These are phyloP conservation scores for Oryza officinalis DNA, from an alignment of 176 grass and related monocot species.

Conservation along the genomic window DNA sequence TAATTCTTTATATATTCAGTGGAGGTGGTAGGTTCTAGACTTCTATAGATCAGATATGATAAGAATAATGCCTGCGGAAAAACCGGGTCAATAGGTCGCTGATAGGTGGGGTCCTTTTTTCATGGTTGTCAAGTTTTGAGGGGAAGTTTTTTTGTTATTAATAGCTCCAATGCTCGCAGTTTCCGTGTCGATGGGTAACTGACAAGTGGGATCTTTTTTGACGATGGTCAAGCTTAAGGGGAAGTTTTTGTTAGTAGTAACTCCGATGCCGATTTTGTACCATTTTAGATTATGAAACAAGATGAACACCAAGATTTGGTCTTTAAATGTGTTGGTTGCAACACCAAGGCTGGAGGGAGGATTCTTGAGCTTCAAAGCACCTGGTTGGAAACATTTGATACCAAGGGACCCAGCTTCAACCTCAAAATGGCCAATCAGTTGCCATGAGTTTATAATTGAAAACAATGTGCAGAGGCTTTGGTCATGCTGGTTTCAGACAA, in stretches of 20 bases:
- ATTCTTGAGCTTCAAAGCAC: conserved; percentile 14
- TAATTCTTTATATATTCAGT: conserved; percentile 24
- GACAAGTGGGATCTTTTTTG: not conserved
- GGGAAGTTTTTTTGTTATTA: not conserved
- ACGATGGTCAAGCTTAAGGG: not conserved
- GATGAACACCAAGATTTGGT: not conserved
- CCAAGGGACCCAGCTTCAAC: conserved; percentile 9
- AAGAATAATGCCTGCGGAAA: not conserved
- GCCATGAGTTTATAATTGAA: not conserved
- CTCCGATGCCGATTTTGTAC: not conserved
- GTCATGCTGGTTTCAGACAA: not conserved
- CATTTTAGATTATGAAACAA: not conserved
- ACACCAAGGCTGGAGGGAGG: conserved; percentile 22
- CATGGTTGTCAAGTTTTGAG: not conserved
- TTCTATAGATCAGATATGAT: not conserved
- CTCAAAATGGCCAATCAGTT: not conserved
- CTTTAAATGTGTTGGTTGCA: conserved; percentile 46
- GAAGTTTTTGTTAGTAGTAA: not conserved
- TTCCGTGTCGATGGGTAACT: not conserved
- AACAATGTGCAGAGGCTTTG: not conserved
- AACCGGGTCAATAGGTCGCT: not conserved
- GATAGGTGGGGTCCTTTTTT: not conserved
- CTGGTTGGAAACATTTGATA: conserved; percentile 14
- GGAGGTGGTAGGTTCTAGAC: not conserved
- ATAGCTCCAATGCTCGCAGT: not conserved